Evolutionary conservation across 1,284 basidiomycete genomes (phyloP), one percentile per base, ranked within the genome.

Genomic region (Chalciporus sp.): DNA sequence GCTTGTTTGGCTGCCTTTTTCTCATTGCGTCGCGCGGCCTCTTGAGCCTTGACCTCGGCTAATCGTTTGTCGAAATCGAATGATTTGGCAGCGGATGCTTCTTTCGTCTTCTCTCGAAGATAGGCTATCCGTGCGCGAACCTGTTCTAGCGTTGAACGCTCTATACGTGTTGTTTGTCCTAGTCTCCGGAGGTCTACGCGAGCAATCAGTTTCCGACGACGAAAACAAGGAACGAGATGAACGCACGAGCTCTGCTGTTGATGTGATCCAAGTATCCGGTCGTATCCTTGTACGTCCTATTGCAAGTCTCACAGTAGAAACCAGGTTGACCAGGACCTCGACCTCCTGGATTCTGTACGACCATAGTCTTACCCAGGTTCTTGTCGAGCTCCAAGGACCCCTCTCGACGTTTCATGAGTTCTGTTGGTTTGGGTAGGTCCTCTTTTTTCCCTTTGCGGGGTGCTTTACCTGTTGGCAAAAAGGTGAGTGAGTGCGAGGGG

Each of bases 191-290:
- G 77, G 78, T 99, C 95, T 96, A 39, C 33, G 7, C 37, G n/a
- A 4, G 44, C 12, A 14, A 31, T 68, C 16, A 56, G 26, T 20
- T 17, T 27, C 19, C 16, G 1, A 23, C 23, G 44, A 31, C n/a
- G 39, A 31, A 29, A 27, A 51, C n/a, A 46, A 23, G 11, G 46
- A 45, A 31, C 55, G 4, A 58, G 20, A 48, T 39, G 3, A 28
- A 85, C 93, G 69, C 71, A 97, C 95, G 97, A 57, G 87, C 86
- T 75, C 95, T 83, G 46, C 92, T 88, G 72, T 99, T 99, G 53
- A 99, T 85, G 70, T 99, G 97, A 71, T 99, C 96, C 47, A 99
- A 77, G 70, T 98, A 99, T 1, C 86, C 91, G 26, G 89, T 82
- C 56, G 88, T 95, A 68, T 99, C 96, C 72, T 97, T 98, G 73